These are phyloP conservation scores for Maudiozyma humilis DNA, from an alignment of 1,139 yeast species.

Conservation along the genomic window DNA sequence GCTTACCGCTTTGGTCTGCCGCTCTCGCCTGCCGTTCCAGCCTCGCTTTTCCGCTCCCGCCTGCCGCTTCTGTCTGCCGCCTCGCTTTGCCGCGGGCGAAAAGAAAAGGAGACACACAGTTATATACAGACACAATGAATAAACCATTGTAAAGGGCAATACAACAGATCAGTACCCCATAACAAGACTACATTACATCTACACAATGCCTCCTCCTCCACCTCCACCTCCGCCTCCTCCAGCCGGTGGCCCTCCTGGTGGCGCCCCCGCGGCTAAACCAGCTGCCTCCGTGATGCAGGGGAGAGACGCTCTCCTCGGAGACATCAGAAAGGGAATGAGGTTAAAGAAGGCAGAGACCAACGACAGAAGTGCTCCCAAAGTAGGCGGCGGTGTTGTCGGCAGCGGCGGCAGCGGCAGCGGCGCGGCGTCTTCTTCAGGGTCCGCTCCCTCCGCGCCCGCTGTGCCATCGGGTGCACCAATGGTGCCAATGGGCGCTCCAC, in stretches of 20 bases:
- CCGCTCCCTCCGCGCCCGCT: conserved; percentile 21
- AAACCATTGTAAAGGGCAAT: too few relatives aligned
- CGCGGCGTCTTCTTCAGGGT: conserved; percentile 12
- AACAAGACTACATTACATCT: not conserved
- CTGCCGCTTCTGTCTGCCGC: not conserved
- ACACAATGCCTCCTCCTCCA: conserved; percentile 14
- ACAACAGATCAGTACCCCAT: not conserved
- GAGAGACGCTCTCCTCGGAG: conserved; percentile 76
- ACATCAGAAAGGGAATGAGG: conserved; percentile 69
- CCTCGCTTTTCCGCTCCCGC: too few relatives aligned
- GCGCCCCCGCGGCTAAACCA: conserved; percentile 13
- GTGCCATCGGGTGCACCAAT: conserved; percentile 16
- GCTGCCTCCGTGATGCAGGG: conserved; percentile 34
- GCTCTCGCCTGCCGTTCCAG: too few relatives aligned
- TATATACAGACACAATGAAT: not conserved
- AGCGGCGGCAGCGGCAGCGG: not conserved
- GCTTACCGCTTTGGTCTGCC: too few relatives aligned
- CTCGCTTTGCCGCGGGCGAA: too few relatives aligned
- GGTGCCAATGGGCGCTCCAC: conserved; percentile 34
- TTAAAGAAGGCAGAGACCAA: conserved; percentile 72
- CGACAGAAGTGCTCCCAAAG: conserved; percentile 54
- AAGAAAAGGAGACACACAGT: not conserved
- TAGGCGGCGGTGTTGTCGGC: conserved; percentile 21
- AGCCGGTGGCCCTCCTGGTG: conserved; percentile 5
- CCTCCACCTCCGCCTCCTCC: conserved; percentile 31